Conservation (phyloP, 805 yeast species). For the Peterozyma xylosa region DNA sequence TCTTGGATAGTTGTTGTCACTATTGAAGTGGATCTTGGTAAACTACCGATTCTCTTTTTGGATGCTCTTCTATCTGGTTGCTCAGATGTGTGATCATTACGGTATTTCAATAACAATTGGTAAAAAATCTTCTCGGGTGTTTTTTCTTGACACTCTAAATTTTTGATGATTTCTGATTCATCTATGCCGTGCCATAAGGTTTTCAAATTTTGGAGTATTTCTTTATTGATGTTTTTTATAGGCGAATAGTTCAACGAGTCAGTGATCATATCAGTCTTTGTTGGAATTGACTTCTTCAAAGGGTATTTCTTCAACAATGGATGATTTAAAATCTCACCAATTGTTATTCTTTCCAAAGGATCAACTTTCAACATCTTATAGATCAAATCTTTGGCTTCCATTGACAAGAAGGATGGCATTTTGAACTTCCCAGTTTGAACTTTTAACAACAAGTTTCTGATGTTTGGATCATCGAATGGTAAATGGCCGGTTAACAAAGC, state of each 20-base stretch:
- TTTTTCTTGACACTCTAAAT: slow-evolving; percentile 46
- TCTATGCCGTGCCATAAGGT: slow-evolving; percentile 79
- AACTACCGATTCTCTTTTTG: background rate
- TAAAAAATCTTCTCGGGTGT: slow-evolving; percentile 79
- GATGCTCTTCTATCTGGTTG: slow-evolving; percentile 3
- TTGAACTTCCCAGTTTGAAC: slow-evolving; percentile 85
- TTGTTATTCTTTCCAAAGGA: slow-evolving; percentile 73
- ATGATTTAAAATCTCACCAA: slow-evolving; percentile 69
- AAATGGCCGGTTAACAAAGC: slow-evolving; percentile 91
- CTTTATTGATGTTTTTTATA: slow-evolving; percentile 55
- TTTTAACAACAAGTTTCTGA: slow-evolving; percentile 76
- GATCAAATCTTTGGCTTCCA: slow-evolving; percentile 84
- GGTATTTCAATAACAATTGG: slow-evolving; percentile 63
- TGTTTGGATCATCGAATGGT: slow-evolving; percentile 96
- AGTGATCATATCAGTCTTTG: slow-evolving; percentile 21
- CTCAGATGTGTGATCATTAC: slow-evolving; percentile 49
- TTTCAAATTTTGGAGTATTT: slow-evolving; percentile 67
- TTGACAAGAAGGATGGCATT: slow-evolving; percentile 73
- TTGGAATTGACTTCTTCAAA: slow-evolving; percentile 28
- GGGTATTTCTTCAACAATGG: slow-evolving; percentile 77
- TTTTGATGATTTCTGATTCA: slow-evolving; percentile 40
- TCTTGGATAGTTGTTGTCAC: slow-evolving; percentile 25
- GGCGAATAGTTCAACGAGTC: slow-evolving; percentile 11
- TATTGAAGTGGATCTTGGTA: slow-evolving; percentile 21
- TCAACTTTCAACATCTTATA: slow-evolving; percentile 74